Evolutionary conservation across 257 asterid genomes (phyloP).

Genomic region (Pogostemon cablin): DNA sequence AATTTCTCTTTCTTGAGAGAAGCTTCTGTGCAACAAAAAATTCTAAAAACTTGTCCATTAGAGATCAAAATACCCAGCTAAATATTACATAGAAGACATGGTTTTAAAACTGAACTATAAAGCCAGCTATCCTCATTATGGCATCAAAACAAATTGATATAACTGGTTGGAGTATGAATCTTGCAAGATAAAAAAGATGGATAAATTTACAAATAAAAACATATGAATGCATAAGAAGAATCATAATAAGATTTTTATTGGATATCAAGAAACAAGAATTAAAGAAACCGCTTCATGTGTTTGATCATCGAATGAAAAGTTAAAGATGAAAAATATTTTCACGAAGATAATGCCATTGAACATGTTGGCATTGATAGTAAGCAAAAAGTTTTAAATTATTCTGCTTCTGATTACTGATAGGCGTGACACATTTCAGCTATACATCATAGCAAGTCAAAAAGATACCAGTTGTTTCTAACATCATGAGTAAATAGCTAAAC

Average conservation of each 20-base stretch:
- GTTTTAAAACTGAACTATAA: background rate
- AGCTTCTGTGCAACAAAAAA: slow-evolving; percentile 4
- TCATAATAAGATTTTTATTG: slow-evolving; percentile 6
- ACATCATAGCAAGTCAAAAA: background rate
- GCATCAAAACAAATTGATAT: background rate
- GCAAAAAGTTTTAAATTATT: background rate
- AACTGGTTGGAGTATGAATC: background rate
- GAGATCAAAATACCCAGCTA: background rate
- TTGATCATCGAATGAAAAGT: background rate
- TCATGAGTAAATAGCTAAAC: slow-evolving; percentile 15
- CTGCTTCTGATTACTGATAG: background rate
- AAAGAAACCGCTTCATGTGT: background rate
- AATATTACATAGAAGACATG: background rate
- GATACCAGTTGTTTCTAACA: background rate
- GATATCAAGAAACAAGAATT: slow-evolving; percentile 3
- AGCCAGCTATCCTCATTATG: too few species aligned
- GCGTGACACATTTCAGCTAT: slow-evolving; percentile 9
- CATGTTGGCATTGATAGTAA: background rate
- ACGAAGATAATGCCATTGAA: slow-evolving; percentile 3
- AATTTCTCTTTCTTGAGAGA: background rate
- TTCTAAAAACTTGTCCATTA: background rate
- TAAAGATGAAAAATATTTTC: background rate
- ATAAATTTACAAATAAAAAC: background rate
- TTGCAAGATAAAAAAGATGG: slow-evolving; percentile 2
- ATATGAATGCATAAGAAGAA: background rate